Evolutionary conservation across 805 yeast species (phyloP), one percentile per base, ranked within the genome.

Genomic region (Candida ipomoeae): DNA sequence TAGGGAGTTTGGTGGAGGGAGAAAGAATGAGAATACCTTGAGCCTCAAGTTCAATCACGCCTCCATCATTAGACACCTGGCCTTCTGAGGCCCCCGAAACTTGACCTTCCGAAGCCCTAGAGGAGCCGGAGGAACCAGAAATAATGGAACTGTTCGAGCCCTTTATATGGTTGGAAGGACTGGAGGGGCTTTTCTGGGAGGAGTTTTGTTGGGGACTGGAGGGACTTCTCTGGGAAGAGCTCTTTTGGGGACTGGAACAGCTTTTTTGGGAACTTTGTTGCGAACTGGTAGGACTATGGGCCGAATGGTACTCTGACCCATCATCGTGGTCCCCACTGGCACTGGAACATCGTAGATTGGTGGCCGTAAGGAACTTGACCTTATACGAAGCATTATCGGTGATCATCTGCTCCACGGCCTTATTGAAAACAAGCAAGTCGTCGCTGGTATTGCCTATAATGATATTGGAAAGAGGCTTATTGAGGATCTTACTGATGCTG

Each of bases 11-110:
- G 0, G 83, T 74, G 35, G 70, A 69, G 2, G 74, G 65, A 61
- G 85, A 87, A 55, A 82, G 86, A 7, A 94, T 84, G 18, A 92
- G 66, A 8, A 94, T 85, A 2, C 99, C 99, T 62, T 92, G 97
- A 0, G 97, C 98, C 65, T 92, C 98, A 37, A 91, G 70, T 56
- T 88, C 92, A 7, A 84, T 79, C 14, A 79, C 69, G 8, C 78
- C 81, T 6, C 85, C 86, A 58, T 83, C 82, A 17, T 84, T 82
- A 2, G 72, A 70, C 8, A 71, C 56, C 46, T 70, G 71, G 5
- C 33, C 46, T 10, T 41, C 44, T 2, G 75, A 66, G 7, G 44
- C 29, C 5, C 32, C 38, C 5, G 57, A 26, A 26, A 71, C 56
- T 44, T 70, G 71, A 5, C 33, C 46, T 17, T 41, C 44, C 3